phyloP scores from a whole-genome alignment of 208 protist species.

The Endotrypanum monterogeii region DNA sequence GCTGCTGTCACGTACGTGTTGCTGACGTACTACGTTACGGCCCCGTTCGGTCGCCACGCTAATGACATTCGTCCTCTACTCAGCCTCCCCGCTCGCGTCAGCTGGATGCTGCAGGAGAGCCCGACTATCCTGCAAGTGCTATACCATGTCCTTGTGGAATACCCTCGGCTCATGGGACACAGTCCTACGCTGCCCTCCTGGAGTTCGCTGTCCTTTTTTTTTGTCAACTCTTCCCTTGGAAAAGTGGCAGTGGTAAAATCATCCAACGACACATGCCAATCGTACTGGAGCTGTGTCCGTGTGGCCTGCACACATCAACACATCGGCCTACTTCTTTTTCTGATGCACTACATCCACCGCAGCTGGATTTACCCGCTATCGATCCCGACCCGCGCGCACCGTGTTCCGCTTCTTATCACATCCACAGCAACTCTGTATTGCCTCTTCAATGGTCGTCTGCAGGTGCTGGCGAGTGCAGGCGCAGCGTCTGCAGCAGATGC shows the following conservation, averaged over 20 bases:
- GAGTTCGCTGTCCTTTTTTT: not conserved
- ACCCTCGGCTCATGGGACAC: slow-evolving; percentile 34
- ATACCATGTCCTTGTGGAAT: slow-evolving; percentile 67
- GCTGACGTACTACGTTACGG: slow-evolving; percentile 27
- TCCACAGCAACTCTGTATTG: slow-evolving; percentile 73
- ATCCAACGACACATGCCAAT: slow-evolving; percentile 10
- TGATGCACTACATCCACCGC: slow-evolving; percentile 76
- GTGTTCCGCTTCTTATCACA: slow-evolving; percentile 58
- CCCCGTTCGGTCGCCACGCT: slow-evolving; percentile 50
- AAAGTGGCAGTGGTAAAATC: too few relatives aligned
- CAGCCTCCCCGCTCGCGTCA: slow-evolving; percentile 44
- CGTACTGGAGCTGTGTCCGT: slow-evolving; percentile 24
- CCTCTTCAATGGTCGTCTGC: slow-evolving; percentile 75
- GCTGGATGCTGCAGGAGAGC: slow-evolving; percentile 75
- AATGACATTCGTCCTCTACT: slow-evolving; percentile 1
- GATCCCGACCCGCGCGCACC: slow-evolving; percentile 32
- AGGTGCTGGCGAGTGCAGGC: slow-evolving; percentile 56
- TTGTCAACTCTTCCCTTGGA: not conserved
- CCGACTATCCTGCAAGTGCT: slow-evolving; percentile 68
- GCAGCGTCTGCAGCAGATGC: slow-evolving; percentile 3
- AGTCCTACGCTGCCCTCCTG: not conserved
- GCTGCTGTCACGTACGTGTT: slow-evolving; percentile 35
- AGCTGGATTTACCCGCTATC: slow-evolving; percentile 61
- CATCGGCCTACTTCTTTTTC: slow-evolving; percentile 59
- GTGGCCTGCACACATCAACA: slow-evolving; percentile 28